These are phyloP conservation scores for Penicillium rolfsii DNA, from an alignment of 2,329 filamentous ascomycete species.

Conservation along the genomic window DNA sequence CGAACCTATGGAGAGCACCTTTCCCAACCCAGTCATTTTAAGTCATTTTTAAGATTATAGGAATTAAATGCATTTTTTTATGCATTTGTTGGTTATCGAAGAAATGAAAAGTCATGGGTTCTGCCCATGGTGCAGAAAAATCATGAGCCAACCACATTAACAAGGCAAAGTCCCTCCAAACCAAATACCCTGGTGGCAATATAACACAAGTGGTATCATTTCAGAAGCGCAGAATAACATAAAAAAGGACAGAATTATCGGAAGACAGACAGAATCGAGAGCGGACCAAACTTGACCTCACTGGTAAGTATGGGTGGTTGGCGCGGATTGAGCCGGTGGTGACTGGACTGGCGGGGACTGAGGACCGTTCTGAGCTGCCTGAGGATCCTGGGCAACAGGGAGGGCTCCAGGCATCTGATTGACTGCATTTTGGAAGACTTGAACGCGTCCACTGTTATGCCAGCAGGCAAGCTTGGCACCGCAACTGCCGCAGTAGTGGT, in stretches of 20 bases:
- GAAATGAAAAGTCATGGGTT: not conserved
- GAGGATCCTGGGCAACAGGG: not conserved
- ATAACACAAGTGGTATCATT: slow-evolving; percentile 24
- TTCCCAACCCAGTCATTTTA: not conserved
- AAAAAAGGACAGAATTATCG: not conserved
- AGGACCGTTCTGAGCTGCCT: not conserved
- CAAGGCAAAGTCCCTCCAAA: not conserved
- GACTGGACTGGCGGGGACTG: not conserved
- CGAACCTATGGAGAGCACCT: not conserved
- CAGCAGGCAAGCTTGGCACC: slow-evolving; percentile 51
- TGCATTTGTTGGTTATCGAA: not conserved
- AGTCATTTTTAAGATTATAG: too few relatives aligned
- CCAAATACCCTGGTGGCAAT: not conserved
- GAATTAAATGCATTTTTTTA: not conserved
- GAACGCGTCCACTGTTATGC: slow-evolving; percentile 53
- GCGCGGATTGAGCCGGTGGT: not conserved
- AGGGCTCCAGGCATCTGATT: not conserved
- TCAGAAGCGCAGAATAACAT: slow-evolving; percentile 5
- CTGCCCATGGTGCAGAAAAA: not conserved
- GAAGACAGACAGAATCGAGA: not conserved
- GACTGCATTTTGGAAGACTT: slow-evolving; percentile 41
- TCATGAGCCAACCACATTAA: not conserved
- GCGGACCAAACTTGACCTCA: not conserved
- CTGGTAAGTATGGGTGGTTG: not conserved
- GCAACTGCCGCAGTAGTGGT: slow-evolving; percentile 54